Percentiles rank a stretch among this genome's conserved stretches.
Evolutionary conservation across 1,284 basidiomycete species (phyloP).

Genomic region (Tremellales sp.): DNA sequence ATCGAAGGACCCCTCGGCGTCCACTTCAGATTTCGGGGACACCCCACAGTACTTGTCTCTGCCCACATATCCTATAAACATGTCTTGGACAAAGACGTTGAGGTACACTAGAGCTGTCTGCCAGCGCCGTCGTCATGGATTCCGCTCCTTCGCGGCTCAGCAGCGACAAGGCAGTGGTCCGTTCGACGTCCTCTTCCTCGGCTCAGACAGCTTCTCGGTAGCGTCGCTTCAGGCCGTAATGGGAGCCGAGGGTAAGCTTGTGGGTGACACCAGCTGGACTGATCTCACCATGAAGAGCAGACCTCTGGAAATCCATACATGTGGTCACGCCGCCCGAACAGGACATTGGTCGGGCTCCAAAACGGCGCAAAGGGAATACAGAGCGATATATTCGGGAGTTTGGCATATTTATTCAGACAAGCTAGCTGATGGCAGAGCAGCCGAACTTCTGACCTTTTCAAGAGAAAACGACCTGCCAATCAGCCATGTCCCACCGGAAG

Average conservation of each 20-base stretch:
- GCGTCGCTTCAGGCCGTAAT: conserved; percentile 42
- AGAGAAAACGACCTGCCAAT: conserved; percentile 4
- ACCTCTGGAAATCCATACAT: conserved; percentile 39
- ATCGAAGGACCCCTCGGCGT: too few species aligned
- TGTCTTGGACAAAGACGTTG: neutral
- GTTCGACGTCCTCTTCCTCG: conserved; percentile 50
- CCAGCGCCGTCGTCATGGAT: too few species aligned
- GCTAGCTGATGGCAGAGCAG: conserved; percentile 7
- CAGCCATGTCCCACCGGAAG: conserved; percentile 6
- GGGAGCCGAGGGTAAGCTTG: conserved; percentile 34
- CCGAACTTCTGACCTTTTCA: conserved; percentile 12
- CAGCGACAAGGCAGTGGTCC: conserved; percentile 16
- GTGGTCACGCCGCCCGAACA: conserved; percentile 36
- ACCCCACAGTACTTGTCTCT: neutral
- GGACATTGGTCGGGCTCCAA: conserved; percentile 20
- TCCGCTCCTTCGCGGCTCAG: too few species aligned
- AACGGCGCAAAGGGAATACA: conserved; percentile 4
- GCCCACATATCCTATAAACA: neutral
- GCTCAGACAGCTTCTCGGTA: conserved; percentile 50
- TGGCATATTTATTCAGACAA: neutral
- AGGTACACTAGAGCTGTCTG: neutral
- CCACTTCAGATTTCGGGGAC: too few species aligned
- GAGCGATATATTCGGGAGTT: conserved; percentile 18
- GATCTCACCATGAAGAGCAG: conserved; percentile 13
- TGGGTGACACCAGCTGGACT: neutral